Conservation (phyloP, 257 asterid species). For the Jacaranda mimosifolia region DNA sequence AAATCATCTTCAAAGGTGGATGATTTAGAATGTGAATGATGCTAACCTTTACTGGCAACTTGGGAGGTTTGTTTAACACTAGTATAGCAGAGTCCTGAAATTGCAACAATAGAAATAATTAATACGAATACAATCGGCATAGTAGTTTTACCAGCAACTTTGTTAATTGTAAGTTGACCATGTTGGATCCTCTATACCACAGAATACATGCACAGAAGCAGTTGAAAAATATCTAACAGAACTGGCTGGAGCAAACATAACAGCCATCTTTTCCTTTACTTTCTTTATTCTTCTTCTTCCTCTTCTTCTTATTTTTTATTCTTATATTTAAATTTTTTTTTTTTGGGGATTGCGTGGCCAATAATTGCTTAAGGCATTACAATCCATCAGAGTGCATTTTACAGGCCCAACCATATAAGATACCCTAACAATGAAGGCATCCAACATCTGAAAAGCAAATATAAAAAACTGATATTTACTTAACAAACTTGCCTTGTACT, state of each 20-base stretch:
- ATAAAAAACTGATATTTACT: slow-evolving; percentile 8
- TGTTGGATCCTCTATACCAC: neutral
- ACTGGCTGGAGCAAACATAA: neutral
- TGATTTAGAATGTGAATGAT: slow-evolving; percentile 8
- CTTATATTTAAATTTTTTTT: no score
- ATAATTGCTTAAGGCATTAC: neutral
- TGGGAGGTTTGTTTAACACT: slow-evolving; percentile 93
- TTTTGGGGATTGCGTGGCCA: neutral
- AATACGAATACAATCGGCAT: slow-evolving; percentile 32
- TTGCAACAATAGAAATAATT: slow-evolving; percentile 24
- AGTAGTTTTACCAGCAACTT: neutral
- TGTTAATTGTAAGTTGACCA: slow-evolving; percentile 3
- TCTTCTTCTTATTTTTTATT: no score
- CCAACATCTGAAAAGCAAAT: slow-evolving; percentile 18
- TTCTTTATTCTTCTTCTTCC: no score
- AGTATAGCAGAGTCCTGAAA: slow-evolving; percentile 88
- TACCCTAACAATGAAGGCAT: slow-evolving; percentile 20
- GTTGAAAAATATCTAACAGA: slow-evolving; percentile 7
- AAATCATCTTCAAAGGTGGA: slow-evolving; percentile 21
- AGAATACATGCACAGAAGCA: neutral
- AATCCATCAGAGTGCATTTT: neutral
- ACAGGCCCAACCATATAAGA: slow-evolving; percentile 1
- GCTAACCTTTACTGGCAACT: slow-evolving; percentile 87
- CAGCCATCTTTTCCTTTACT: neutral
- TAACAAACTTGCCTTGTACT: slow-evolving; percentile 70